Evolutionary conservation across 768 basidiomycete species (phyloP), one percentile per base, ranked within the genome.

Genomic region (Hygrocybe coccinea): DNA sequence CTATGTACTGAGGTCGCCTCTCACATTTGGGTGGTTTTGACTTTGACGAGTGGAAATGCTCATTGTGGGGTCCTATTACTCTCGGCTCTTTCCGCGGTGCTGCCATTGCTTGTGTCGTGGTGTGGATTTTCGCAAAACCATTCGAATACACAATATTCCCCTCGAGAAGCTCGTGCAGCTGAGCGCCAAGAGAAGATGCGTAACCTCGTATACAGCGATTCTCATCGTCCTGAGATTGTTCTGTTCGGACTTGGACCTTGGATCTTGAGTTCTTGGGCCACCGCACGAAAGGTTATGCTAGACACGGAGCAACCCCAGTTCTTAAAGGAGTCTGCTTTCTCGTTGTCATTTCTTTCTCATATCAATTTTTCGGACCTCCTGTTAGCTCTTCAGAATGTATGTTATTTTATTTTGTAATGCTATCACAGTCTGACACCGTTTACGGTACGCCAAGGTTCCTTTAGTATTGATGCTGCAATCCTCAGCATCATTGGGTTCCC

Each of bases 201-300:
- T 7, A 82, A 79, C 62, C 72, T 93, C 37, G 91, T 84, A 0
- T 83, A 87, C 67, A 87, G 82, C 63, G 90, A 90, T 37, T 64
- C 72, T 0, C 83, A 89, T 67, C 84, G 89, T n/a, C 84, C 86
- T 14, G 91, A 95, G 67, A 79, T 94, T 33, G 76, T 85, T 34
- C 75, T 94, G 3, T 95, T 92, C 67, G 89, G 89, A 3, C 77
- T 95, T 14, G 85, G 84, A 10, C 85, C 89, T 37, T 95, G 91
- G 92, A 85, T 94, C 52, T 71, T 94, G 56, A 77, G 81, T 54
- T 81, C 83, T 6, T 95, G 91, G 91, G 78, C 85, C 3, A 75
- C 70, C 33, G 81, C 89, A 2, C 74, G 85, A 60, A 80, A 76
- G 65, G 69, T 81, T 17, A 79, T 85, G 44, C 71, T 86, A 51